These are phyloP conservation scores for Colletotrichum phormii DNA, from an alignment of 2,329 filamentous ascomycete species.

Conservation along the genomic window DNA sequence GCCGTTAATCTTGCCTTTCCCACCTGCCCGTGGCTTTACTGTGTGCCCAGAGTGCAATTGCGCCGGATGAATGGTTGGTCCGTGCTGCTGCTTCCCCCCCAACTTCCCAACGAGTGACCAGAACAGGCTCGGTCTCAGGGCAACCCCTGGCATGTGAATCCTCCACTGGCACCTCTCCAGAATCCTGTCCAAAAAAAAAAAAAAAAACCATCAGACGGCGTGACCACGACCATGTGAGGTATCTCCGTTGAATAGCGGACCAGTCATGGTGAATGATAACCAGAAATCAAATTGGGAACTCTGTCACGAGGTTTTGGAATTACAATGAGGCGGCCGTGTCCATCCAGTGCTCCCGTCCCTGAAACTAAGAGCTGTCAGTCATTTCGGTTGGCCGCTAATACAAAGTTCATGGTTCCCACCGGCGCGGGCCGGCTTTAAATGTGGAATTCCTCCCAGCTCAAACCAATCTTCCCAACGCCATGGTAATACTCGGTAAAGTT, in stretches of 20 bases:
- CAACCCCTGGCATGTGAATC: conserved; percentile 36
- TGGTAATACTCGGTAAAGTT: too few relatives aligned
- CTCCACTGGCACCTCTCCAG: not conserved
- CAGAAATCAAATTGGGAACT: not conserved
- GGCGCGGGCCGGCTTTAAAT: conserved; percentile 31
- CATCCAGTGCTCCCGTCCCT: not conserved
- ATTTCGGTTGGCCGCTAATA: not conserved
- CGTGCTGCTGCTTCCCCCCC: not conserved
- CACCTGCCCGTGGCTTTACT: not conserved
- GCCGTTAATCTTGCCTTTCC: conserved; percentile 34
- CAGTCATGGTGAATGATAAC: not conserved
- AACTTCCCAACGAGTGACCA: conserved; percentile 8
- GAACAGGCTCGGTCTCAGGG: conserved; percentile 28
- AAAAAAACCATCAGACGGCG: conserved; percentile 25
- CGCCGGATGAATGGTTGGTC: conserved; percentile 36
- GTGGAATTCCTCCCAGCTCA: not conserved
- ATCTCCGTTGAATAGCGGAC: too few relatives aligned
- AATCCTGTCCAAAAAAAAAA: not conserved
- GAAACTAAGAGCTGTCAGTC: conserved; percentile 2
- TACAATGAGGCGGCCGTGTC: not conserved
- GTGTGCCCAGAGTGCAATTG: conserved; percentile 16
- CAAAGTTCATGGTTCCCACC: conserved; percentile 1
- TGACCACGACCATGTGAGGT: conserved; percentile 21
- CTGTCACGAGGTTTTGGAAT: not conserved
- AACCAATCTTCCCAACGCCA: not conserved